Conservation (phyloP, 306 rosid genomes). For the Ormosia semicastrata region DNA sequence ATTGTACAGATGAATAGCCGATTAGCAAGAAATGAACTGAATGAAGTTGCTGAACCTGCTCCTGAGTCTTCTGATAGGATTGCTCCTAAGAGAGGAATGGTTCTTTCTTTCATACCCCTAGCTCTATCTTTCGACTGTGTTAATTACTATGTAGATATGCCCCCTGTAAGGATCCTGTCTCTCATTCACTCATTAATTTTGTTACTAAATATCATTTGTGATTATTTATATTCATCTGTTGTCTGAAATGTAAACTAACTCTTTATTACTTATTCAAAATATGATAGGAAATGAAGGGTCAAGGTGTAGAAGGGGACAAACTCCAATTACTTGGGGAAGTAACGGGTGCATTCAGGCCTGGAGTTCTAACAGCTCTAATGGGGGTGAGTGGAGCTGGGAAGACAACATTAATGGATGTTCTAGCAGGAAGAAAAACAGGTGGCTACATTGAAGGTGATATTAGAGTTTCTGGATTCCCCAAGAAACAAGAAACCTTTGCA, state of each 20-base stretch:
- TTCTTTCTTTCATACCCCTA: slow-evolving; percentile 61
- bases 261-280: not conserved
- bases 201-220: not conserved
- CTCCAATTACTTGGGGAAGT: slow-evolving; percentile 78
- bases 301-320: slow-evolving; percentile 69
- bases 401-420: slow-evolving; percentile 97
- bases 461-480: slow-evolving; percentile 76
- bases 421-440: slow-evolving; percentile 95
- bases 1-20: slow-evolving; percentile 20
- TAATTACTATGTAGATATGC: slow-evolving; percentile 60
- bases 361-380: slow-evolving; percentile 89
- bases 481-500: slow-evolving; percentile 82
- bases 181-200: not conserved
- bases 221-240: too few species aligned
- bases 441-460: slow-evolving; percentile 86
- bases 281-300: slow-evolving; percentile 86
- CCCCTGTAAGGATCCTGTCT: slow-evolving; percentile 42
- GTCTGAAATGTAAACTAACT: not conserved
- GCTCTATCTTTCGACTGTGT: slow-evolving; percentile 59
- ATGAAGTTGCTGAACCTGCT: not conserved
- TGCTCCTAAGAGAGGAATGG: slow-evolving; percentile 50
- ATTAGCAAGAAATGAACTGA: not conserved
- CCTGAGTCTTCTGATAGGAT: slow-evolving; percentile 27
- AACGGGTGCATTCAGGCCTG: slow-evolving; percentile 91
- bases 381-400: slow-evolving; percentile 99